Base-by-base conservation (phyloP, 192 early-diverging fungal genomes). In the Entomortierella beljakovae region DNA sequence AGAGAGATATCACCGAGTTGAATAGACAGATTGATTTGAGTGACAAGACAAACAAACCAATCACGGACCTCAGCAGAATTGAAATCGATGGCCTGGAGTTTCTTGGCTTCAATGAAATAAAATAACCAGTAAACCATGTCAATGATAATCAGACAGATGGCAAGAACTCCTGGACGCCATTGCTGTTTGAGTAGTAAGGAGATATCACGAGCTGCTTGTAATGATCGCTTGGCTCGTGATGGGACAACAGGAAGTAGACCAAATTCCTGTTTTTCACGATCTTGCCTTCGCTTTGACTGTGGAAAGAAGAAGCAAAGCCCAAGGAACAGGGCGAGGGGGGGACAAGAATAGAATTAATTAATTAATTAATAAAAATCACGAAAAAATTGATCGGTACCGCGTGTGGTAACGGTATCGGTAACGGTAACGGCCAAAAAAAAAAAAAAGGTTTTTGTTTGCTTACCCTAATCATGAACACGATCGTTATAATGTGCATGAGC, bases 61-160 rank as follows among this genome's bases (percentile, higher is more conserved):
- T 62, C 18, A 0, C 42, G 7, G 59, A 75, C 67, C 62, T 59
- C 66, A 1, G n/a, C 40, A 5, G 59, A 40, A 28, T 29, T 67
- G 34, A 49, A 33, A 2, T 28, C 48, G 2, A 75, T 25, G 0
- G 42, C 31, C 28, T 38, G 15, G 33, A 75, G 51, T 29, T 64
- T 64, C 38, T 68, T 75, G 31, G 58, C 29, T 6, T 75, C 72
- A 8, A 49, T 35, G 43, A 75, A 68, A 28, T 68, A 68, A 34
- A 75, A 75, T 8, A 75, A 52, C 72, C 72, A 75, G 43, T 75
- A 75, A 32, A 68, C 61, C 50, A 67, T 56, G 29, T 75, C 64
- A 38, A 68, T 68, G 42, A 62, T 40, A 8, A 75, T 18, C 8
- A 75, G 64, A 18, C 64, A 67, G 16, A 75, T 9, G 1, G 72